Evolutionary conservation across 345 rosid species (phyloP), one percentile per base, ranked within the genome.

Genomic region (Eucalyptus coolabah): DNA sequence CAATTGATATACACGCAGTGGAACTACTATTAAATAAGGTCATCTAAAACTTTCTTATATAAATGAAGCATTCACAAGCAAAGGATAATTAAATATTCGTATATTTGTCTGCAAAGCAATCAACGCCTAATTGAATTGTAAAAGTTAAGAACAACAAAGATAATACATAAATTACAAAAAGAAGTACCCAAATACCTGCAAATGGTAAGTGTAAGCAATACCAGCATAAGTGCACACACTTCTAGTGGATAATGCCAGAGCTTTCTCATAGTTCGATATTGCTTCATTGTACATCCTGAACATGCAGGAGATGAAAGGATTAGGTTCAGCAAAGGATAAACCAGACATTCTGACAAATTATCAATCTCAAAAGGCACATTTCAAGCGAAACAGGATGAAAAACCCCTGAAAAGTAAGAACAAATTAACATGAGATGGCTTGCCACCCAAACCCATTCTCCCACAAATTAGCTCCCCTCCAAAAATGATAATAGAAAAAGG

Each of bases 211-310:
- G 94, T 96, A 98, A n/a, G 99, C 99, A 90, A 98, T 96, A 89
- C 99, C 99, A 2, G 98, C 96, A 92, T 96, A 97, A 85, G 99
- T 97, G 92, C 99, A 96, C 93, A 96, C 92, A 89, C 99, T 97
- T 93, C 92, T 93, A 45, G 96, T 92, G 89, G 98, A 98, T 90
- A 98, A 90, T 14, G 97, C 90, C 89, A 98, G 97, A 34, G 99
- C 98, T 94, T 91, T 94, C 95, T 97, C 98, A 87, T 98, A 98
- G 91, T 92, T 94, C 30, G 93, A 88, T 86, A 96, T 94, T 86
- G 98, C 99, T 91, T 97, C 96, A 44, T 87, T 90, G 92, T 92
- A 91, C 95, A 91, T 95, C 95, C 99, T 97, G 88, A 94, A 92
- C 28, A 89, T 23, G 90, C n/a, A 23, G 56, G 30, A 90, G 32